phyloP scores from a whole-genome alignment of 352 stramenopile species.

The Globisporangium cystogenes region DNA sequence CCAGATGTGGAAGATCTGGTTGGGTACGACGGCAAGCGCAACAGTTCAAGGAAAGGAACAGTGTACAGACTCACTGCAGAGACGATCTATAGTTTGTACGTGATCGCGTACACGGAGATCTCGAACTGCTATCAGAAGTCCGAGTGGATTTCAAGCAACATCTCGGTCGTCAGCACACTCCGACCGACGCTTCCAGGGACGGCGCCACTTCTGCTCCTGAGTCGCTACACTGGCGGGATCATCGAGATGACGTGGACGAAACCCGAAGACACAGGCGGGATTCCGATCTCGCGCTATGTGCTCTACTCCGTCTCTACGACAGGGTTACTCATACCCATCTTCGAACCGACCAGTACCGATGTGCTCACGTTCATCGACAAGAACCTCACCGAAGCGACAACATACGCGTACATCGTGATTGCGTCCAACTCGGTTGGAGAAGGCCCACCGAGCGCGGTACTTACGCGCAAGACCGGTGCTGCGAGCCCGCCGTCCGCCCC shows the following conservation, averaged over 20 bases:
- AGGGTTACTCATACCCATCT: slow-evolving; percentile 17
- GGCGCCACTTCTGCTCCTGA: slow-evolving; percentile 18
- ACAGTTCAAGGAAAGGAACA: slow-evolving; percentile 11
- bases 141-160: slow-evolving; percentile 16
- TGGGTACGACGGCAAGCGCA: slow-evolving; percentile 42
- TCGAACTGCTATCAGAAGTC: slow-evolving; percentile 24
- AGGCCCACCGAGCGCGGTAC: slow-evolving; percentile 24
- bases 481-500: slow-evolving; percentile 44
- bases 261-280: slow-evolving; percentile 25
- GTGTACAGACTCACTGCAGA: slow-evolving; percentile 24
- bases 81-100: slow-evolving; percentile 26
- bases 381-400: slow-evolving; percentile 38
- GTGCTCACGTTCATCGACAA: slow-evolving; percentile 33
- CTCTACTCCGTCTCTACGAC: slow-evolving; percentile 17
- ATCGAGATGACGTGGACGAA: slow-evolving; percentile 28
- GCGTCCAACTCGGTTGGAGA: slow-evolving; percentile 28
- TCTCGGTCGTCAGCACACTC: slow-evolving; percentile 10
- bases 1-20: slow-evolving; percentile 10
- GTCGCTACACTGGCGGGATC: slow-evolving; percentile 24
- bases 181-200: slow-evolving; percentile 17
- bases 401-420: slow-evolving; percentile 41
- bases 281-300: slow-evolving; percentile 23
- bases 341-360: slow-evolving; percentile 13
- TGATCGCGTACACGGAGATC: slow-evolving; percentile 27
- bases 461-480: slow-evolving; percentile 28